Base-by-base conservation (phyloP, 495 filamentous ascomycete species). In the Daldinia bambusicola region DNA sequence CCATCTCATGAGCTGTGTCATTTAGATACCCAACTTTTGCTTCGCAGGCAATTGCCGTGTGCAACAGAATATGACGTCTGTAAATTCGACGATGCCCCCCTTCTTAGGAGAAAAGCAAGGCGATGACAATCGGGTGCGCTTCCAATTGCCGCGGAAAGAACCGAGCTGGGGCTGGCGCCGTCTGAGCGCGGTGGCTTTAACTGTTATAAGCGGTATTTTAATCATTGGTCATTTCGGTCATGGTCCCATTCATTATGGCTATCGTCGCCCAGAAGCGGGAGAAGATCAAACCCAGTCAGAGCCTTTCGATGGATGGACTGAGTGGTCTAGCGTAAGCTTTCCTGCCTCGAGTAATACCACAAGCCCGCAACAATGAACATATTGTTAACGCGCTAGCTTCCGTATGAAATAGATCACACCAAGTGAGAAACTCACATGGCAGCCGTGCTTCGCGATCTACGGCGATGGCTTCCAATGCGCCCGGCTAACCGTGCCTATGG, bases 401-500 rank as follows among this genome's bases (percentile, higher is more conserved):
- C 45, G 20, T 14, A 30, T 51, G 36, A 22, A 43, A 55, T 63
- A 85, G 82, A 84, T 85, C 41, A 67, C 64, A 14, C 82, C 83
- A 22, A 82, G 77, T 64, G 70, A 77, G 41, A 77, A 84, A 45
- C 76, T 85, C 12, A 55, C 76, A 65, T 85, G 80, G 79, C 75
- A 79, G 20, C 76, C 79, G 43, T 83, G 81, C 66, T 76, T 76
- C 26, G 41, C 16, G 6, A 37, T 64, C 13, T 82, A 76, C 65
- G 66, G 61, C 20, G 26, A 31, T 4, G 12, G 69, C 9, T 80
- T 86, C 63, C 80, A 82, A 70, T 89, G 88, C 62, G 86, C 88
- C 43, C 81, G 85, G 18, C 77, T 90, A 6, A 81, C 84, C 37
- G 83, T 89, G 7, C 87, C 87, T 4, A 85, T 89, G 83, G 84